Percentiles rank a stretch among this genome's conserved stretches.
Evolutionary conservation across 2,329 filamentous ascomycete genomes (phyloP).

Genomic region (Celoporthe dispersa): DNA sequence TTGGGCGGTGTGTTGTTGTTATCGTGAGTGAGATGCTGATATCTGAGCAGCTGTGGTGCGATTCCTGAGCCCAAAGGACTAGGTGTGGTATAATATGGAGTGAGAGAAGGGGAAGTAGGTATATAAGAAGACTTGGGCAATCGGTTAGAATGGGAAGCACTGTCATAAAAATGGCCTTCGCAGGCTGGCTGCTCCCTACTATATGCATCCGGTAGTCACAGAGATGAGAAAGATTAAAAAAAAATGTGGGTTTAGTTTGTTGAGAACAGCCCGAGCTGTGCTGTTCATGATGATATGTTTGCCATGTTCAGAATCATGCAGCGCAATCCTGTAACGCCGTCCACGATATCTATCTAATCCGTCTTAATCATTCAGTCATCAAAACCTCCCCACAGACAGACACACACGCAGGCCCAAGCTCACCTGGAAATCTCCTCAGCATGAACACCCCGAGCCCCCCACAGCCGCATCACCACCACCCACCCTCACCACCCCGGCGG

Average conservation of each 20-base stretch:
- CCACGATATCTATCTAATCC: neutral
- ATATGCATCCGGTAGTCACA: constrained; percentile 9
- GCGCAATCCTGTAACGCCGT: neutral
- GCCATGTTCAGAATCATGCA: neutral
- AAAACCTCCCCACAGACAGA: neutral
- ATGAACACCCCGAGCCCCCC: constrained; percentile 32
- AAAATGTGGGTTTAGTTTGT: neutral
- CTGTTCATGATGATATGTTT: too few species aligned
- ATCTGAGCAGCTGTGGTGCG: constrained; percentile 38
- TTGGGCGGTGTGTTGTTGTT: neutral
- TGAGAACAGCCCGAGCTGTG: constrained; percentile 7
- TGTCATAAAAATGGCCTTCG: constrained; percentile 11
- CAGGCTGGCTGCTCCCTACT: constrained; percentile 10
- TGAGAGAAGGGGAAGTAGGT: neutral
- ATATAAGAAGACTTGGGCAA: neutral
- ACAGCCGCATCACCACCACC: constrained; percentile 25
- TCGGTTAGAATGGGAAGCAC: constrained; percentile 11
- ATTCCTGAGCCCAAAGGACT: constrained; percentile 42
- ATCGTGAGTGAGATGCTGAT: constrained; percentile 6
- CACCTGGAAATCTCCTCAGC: constrained; percentile 28
- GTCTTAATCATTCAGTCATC: constrained; percentile 13
- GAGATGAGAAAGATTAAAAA: neutral
- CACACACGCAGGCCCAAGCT: too few species aligned
- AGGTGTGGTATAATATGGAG: neutral
- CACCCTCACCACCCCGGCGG: constrained; percentile 38